A percentile compares a stretch with the other conserved stretches of the same genome.
Conservation (phyloP, 768 basidiomycete genomes). For the Xerocomellus chrysenteron region DNA sequence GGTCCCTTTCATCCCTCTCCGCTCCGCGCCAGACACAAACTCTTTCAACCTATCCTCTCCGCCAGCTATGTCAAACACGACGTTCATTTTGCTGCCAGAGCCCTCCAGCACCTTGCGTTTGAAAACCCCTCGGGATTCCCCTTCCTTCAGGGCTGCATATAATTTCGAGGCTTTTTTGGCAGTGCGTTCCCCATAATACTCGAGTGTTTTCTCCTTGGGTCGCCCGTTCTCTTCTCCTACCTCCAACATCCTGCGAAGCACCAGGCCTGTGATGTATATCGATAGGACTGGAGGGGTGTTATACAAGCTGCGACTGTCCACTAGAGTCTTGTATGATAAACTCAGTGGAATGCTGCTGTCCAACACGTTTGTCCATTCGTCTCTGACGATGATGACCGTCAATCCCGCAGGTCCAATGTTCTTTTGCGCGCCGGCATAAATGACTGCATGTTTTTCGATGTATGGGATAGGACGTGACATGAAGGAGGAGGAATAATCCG, state of each 20-base stretch:
- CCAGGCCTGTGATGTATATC: slow-evolving; percentile 87
- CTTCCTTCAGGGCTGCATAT: slow-evolving; percentile 70
- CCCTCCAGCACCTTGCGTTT: slow-evolving; percentile 68
- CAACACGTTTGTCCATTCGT: slow-evolving; percentile 66
- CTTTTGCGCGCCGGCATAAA: slow-evolving; percentile 98
- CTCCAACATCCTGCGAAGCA: slow-evolving; percentile 66
- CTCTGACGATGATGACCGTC: slow-evolving; percentile 90
- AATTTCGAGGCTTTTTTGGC: slow-evolving; percentile 72
- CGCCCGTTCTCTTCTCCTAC: slow-evolving; percentile 17
- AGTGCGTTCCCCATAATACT: slow-evolving; percentile 65
- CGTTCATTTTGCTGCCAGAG: slow-evolving; percentile 93
- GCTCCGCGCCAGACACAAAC: slow-evolving; percentile 82
- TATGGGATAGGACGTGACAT: slow-evolving; percentile 91
- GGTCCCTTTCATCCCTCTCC: slow-evolving; percentile 75
- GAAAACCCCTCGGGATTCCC: slow-evolving; percentile 69
- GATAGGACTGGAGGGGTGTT: slow-evolving; percentile 93
- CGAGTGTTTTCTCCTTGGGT: slow-evolving; percentile 55
- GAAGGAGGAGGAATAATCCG: slow-evolving; percentile 95
- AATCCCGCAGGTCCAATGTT: slow-evolving; percentile 95
- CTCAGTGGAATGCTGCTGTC: slow-evolving; percentile 85
- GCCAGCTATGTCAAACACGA: slow-evolving; percentile 77
- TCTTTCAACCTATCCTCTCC: slow-evolving; percentile 69
- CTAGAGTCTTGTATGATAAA: slow-evolving; percentile 80
- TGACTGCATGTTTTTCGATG: slow-evolving; percentile 86
- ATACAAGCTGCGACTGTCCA: slow-evolving; percentile 73